Evolutionary conservation across 257 asterid species (phyloP), one percentile per base, ranked within the genome.

Genomic region (Gentiana macrophylla): DNA sequence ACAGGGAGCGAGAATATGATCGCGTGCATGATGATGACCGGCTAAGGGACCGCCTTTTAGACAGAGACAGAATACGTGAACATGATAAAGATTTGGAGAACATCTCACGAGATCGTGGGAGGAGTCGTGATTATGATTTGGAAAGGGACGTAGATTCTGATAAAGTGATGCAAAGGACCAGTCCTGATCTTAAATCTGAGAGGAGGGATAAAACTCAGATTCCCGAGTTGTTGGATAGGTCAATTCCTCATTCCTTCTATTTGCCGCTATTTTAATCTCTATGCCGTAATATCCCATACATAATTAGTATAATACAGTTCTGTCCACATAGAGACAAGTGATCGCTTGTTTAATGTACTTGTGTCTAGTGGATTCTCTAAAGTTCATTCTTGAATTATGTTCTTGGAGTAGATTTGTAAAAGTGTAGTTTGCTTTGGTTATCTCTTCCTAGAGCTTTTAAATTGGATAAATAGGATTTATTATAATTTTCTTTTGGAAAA

Each of bases 71-170:
- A 75, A 60, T 65, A 70, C 68, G 44, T 46, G 80, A 72, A 52
- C 69, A 72, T 24, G 57, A 62, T 37, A 70, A 75, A 63, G 73
- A 61, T 50, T 53, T 57, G 62, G 83, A 59, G 55, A 79, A 74
- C 57, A 70, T 59, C 50, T 81, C 74, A 60, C 75, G 37, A 62
- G 84, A 68, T 43, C 76, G 36, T 68, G 83, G 72, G 68, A 76
- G 92, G 70, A 67, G 72, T 72, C 82, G 56, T 51, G 81, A 75
- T 62, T 75, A 71, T 50, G 78, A 70, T n/a, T 67, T 76, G 77
- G 81, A 78, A 66, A 82, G 83, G 62, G 81, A 75, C 37, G 60
- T 63, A 65, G 86, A 75, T 63, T 62, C 38, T 43, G 67, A 73
- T 52, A 77, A 49, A 50, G 84, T 79, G 72, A 78, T 62, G 45